Percentiles rank a stretch among this genome's conserved stretches.
phyloP scores from a whole-genome alignment of 495 filamentous ascomycete genomes.

The Penicillium argentinense region DNA sequence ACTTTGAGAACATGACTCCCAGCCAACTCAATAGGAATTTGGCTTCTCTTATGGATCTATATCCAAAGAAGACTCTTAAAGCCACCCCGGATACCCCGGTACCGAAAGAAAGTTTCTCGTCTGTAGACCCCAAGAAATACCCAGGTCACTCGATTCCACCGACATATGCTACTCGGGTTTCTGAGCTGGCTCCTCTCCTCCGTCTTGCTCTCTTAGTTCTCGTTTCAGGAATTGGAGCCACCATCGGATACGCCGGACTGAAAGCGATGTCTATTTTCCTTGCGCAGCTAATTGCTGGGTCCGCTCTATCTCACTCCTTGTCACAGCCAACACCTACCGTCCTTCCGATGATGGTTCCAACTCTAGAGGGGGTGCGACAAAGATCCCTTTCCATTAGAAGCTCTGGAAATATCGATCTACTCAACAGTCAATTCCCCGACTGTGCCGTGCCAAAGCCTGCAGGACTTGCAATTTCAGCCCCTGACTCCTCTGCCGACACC shows the following conservation, averaged over 20 bases:
- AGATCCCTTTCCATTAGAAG: constrained; percentile 30
- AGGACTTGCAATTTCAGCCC: constrained; percentile 15
- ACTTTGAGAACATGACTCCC: constrained; percentile 70
- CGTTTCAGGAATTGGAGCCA: constrained; percentile 37
- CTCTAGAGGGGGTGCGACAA: constrained; percentile 18
- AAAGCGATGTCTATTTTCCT: constrained; percentile 24
- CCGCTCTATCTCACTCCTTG: constrained; percentile 22
- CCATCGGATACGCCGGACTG: constrained; percentile 34
- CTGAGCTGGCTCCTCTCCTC: constrained; percentile 39
- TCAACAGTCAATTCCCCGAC: constrained; percentile 9
- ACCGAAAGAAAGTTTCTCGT: constrained; percentile 9
- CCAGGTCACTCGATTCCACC: constrained; percentile 27
- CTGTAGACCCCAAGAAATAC: constrained; percentile 29
- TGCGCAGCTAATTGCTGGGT: constrained; percentile 27
- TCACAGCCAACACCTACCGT: constrained; percentile 11
- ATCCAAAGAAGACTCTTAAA: constrained; percentile 32
- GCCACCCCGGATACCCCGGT: constrained; percentile 17
- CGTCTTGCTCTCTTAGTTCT: constrained; percentile 42
- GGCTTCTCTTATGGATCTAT: constrained; percentile 60
- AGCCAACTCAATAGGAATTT: constrained; percentile 74
- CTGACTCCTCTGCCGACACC: constrained; percentile 9
- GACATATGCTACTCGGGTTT: constrained; percentile 31
- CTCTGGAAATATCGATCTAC: constrained; percentile 15
- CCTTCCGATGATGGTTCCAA: constrained; percentile 18
- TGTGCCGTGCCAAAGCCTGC: constrained; percentile 20